These are phyloP conservation scores for Cryphonectria japonica DNA, from an alignment of 2,329 filamentous ascomycete species.

Conservation along the genomic window DNA sequence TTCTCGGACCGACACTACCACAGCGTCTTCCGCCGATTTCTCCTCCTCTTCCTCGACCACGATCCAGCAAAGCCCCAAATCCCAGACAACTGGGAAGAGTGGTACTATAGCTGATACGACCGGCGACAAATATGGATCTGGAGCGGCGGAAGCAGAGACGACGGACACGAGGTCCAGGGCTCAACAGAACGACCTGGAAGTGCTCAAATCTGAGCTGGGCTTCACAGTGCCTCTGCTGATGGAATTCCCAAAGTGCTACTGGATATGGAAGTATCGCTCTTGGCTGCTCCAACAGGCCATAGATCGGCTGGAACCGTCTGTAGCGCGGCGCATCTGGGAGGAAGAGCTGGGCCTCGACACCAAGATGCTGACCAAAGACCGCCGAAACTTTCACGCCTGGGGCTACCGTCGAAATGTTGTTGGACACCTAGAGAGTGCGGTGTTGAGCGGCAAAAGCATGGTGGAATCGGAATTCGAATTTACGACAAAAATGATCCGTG, in stretches of 20 bases:
- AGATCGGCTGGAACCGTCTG: conserved; percentile 57
- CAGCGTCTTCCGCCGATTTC: conserved; percentile 66
- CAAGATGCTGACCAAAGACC: conserved; percentile 87
- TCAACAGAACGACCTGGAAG: conserved; percentile 43
- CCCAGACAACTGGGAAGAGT: conserved; percentile 56
- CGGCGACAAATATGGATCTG: conserved; percentile 3
- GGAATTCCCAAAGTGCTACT: conserved; percentile 95
- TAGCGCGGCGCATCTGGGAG: conserved; percentile 74
- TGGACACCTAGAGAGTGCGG: conserved; percentile 67
- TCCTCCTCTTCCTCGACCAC: conserved; percentile 55
- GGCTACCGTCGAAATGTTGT: conserved; percentile 84
- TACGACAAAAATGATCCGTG: conserved; percentile 83
- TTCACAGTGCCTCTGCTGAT: conserved; percentile 85
- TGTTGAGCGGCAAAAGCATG: conserved; percentile 62
- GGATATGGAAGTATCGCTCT: conserved; percentile 96
- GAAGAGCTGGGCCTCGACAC: conserved; percentile 80
- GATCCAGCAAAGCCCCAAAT: conserved; percentile 52
- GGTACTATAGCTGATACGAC: conserved; percentile 57
- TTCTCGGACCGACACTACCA: conserved; percentile 59
- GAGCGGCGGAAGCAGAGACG: conserved; percentile 18
- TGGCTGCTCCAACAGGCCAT: conserved; percentile 82
- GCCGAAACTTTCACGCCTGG: conserved; percentile 96
- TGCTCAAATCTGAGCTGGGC: conserved; percentile 73
- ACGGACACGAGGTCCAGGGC: conserved; percentile 22
- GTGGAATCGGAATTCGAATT: conserved; percentile 84